These are phyloP conservation scores for Colletotrichum godetiae DNA, from an alignment of 2,329 filamentous ascomycete genomes.

Conservation along the genomic window DNA sequence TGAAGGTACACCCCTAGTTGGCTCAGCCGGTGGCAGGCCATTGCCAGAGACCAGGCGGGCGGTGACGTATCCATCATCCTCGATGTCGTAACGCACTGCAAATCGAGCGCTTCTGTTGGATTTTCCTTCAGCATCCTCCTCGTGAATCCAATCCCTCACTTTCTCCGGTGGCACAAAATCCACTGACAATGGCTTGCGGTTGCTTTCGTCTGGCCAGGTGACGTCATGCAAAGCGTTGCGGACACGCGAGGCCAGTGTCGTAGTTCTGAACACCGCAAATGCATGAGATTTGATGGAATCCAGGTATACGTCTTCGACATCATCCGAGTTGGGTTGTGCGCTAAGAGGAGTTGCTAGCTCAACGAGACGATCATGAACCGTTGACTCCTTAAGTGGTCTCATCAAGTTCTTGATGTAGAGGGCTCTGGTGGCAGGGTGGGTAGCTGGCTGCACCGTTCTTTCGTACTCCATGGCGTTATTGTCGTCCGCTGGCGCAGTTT, in stretches of 20 bases:
- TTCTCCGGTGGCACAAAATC: constrained; percentile 88
- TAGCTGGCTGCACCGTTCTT: constrained; percentile 61
- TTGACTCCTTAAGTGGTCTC: constrained; percentile 79
- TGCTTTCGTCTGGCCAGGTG: constrained; percentile 89
- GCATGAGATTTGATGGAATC: constrained; percentile 91
- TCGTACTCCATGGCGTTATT: constrained; percentile 47
- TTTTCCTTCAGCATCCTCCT: constrained; percentile 65
- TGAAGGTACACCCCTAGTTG: constrained; percentile 20
- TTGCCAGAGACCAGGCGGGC: constrained; percentile 59
- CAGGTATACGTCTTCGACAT: constrained; percentile 78
- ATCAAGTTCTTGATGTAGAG: constrained; percentile 93
- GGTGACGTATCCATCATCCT: constrained; percentile 63
- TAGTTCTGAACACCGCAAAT: constrained; percentile 77
- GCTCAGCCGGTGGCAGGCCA: constrained; percentile 23
- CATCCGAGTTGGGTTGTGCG: constrained; percentile 60
- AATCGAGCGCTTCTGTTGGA: constrained; percentile 65
- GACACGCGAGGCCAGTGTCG: constrained; percentile 79
- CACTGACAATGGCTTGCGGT: constrained; percentile 85
- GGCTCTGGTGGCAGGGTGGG: constrained; percentile 79
- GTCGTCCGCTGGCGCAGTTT: not conserved
- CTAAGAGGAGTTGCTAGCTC: constrained; percentile 73
- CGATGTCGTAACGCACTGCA: constrained; percentile 78
- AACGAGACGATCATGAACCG: constrained; percentile 76
- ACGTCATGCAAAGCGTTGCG: constrained; percentile 80
- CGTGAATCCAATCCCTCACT: constrained; percentile 78